Evolutionary conservation across 768 basidiomycete genomes (phyloP), one percentile per base, ranked within the genome.

Genomic region (Suillus bovinus): DNA sequence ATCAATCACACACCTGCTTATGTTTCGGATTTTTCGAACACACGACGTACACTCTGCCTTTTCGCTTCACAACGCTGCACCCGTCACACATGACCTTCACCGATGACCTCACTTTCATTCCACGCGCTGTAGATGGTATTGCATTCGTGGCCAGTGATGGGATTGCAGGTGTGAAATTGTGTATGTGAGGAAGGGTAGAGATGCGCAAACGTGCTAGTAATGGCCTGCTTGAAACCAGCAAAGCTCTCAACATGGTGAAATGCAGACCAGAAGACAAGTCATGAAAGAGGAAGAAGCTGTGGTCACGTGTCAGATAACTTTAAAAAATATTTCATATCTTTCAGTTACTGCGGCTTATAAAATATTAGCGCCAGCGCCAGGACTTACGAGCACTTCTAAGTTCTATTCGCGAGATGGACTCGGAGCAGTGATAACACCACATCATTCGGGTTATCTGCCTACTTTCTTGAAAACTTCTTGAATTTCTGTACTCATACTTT

Each of bases 1-100:
- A 29, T 41, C 36, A 31, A 57, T 33, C 34, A 70, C 83, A 57
- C 62, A 93, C 96, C 88, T 98, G 96, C 76, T 98, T 98, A 74
- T 99, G 96, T 74, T 96, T 98, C 3, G 96, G 93, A 69, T 99
- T 94, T 73, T 92, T 93, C 20, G 87, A 87, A 76, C 96, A 99
- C 29, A 97, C 85, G 49, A 98, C 87, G 77, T 96, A 97, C 39
- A 98, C 85, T 69, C 90, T 86, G 50, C 95, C 95, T 74, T 97
- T 94, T 69, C 96, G 80, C 76, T 83, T 84, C 39, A 98, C 96
- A 54, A 96, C 79, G 66, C 81, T 87, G 78, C 96, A 99, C 14
- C 94, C 93, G 64, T 95, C 94, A 76, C 96, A 99, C 86, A 96
- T 91, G 59, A 86, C 78, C 80, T 96, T 97, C 68, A 99, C 93